These are phyloP conservation scores for Tolypocladium tundrense DNA, from an alignment of 2,329 filamentous ascomycete species.

Conservation along the genomic window DNA sequence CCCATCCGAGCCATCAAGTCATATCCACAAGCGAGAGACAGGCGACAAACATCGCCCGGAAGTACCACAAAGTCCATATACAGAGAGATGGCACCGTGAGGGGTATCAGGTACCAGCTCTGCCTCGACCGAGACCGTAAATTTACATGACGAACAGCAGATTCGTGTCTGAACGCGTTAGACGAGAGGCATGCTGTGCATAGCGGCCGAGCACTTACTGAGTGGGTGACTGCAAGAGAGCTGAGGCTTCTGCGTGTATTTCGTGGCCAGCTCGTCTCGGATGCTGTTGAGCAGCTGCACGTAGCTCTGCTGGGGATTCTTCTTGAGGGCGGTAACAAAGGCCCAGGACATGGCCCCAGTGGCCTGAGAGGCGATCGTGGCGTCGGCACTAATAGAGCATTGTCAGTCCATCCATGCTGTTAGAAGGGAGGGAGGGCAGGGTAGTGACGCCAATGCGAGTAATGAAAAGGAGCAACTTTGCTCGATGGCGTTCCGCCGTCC, in stretches of 20 bases:
- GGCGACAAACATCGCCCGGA: not conserved
- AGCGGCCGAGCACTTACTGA: slow-evolving; percentile 53
- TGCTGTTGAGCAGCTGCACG: slow-evolving; percentile 90
- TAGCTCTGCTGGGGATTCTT: slow-evolving; percentile 99
- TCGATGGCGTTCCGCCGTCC: slow-evolving; percentile 5
- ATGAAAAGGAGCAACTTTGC: not conserved
- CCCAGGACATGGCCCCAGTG: slow-evolving; percentile 97
- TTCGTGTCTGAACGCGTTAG: slow-evolving; percentile 38
- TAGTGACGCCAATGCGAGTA: not conserved
- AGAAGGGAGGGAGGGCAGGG: not conserved
- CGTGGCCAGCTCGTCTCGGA: slow-evolving; percentile 78
- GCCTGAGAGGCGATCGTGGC: slow-evolving; percentile 85
- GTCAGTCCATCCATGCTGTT: not conserved
- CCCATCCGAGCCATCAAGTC: not conserved
- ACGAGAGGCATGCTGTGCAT: slow-evolving; percentile 1
- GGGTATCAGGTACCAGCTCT: not conserved
- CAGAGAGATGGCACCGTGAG: not conserved
- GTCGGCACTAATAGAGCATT: slow-evolving; percentile 55
- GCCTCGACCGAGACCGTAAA: not conserved
- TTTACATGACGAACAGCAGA: slow-evolving; percentile 52
- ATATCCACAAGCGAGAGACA: not conserved
- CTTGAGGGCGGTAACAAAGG: slow-evolving; percentile 84
- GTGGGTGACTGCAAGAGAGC: slow-evolving; percentile 89
- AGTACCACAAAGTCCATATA: not conserved
- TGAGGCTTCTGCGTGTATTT: slow-evolving; percentile 95